Percentiles rank a stretch among this genome's conserved stretches.
These are phyloP conservation scores for Boletellus emodensis DNA, from an alignment of 768 basidiomycete genomes.

Conservation along the genomic window DNA sequence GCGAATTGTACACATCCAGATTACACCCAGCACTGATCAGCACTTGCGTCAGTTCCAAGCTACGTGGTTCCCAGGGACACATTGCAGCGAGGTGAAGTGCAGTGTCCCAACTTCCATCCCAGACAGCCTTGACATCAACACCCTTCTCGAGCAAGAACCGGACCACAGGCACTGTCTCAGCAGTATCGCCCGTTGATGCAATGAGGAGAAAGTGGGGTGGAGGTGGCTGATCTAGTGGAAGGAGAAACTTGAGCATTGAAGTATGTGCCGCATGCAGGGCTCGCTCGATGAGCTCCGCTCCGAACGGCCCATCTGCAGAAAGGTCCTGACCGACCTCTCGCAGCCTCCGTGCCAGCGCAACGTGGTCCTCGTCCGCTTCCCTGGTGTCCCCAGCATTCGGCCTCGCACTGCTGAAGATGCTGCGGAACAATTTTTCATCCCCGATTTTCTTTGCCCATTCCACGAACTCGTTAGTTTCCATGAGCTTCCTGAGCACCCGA, in stretches of 20 bases:
- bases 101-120: not conserved
- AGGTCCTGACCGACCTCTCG: not conserved
- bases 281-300: not conserved
- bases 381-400: not conserved
- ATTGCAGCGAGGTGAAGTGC: not conserved
- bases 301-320: not conserved
- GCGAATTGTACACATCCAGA: not conserved
- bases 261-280: not conserved
- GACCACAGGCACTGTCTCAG: not conserved
- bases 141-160: conserved; percentile 5
- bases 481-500: not conserved
- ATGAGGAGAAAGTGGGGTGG: not conserved
- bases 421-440: not conserved
- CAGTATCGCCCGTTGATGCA: not conserved
- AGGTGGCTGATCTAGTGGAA: not conserved
- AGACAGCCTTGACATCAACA: not conserved
- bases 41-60: not conserved
- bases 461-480: not conserved
- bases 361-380: not conserved
- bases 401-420: conserved; percentile 3
- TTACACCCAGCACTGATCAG: not conserved
- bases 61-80: not conserved
- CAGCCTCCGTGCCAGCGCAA: not conserved
- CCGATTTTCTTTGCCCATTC: not conserved
- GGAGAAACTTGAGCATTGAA: not conserved